Evolutionary conservation across 768 basidiomycete species (phyloP), one percentile per base, ranked within the genome.

Genomic region (Leccinum subtestaceum): DNA sequence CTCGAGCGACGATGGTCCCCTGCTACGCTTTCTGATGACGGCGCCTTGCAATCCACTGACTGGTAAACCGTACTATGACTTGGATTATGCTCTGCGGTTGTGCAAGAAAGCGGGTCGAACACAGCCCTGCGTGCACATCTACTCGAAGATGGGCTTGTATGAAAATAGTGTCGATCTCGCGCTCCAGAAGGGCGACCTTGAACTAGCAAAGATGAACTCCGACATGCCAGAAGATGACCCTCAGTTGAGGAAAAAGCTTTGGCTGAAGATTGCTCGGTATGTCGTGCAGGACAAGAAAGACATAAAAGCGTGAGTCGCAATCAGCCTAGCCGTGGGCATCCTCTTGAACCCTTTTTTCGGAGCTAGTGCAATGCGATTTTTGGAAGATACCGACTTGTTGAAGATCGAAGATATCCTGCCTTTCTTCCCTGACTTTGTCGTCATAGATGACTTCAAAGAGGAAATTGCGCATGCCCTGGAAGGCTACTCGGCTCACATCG

Each of bases 381-480:
- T 98, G 65, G 95, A 98, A 71, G 88, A 93, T 62, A 96, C 97
- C 0, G 88, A 93, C 65, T 76, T 98, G 36, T 84, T 99, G 70
- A 98, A 98, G 75, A 96, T 99, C 63, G 97, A 99, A 70, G 97
- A 99, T 69, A 97, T 99, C 61, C 77, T 99, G 17, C 97, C 97
- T 5, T 99, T 98, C 86, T 98, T 99, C 86, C 96, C 97, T 2
- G 96, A 98, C 75, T 99, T 99, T 70, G 94, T 96, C 12, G 92
- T 98, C 59, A 98, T 99, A 64, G 97, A 98, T 70, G 97, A 98
- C 71, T 98, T 99, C 83, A 99, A 99, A 73, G 92, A 96, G 66
- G 96, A 98, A 75, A 98, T 98, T 63, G 96, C 95, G 52, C 88
- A 88, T 60, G 97, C 97, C 0, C 77, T 99, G 63, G 96, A 99